Base-by-base conservation (phyloP, 148 eudicot genomes). In the Silene conica region DNA sequence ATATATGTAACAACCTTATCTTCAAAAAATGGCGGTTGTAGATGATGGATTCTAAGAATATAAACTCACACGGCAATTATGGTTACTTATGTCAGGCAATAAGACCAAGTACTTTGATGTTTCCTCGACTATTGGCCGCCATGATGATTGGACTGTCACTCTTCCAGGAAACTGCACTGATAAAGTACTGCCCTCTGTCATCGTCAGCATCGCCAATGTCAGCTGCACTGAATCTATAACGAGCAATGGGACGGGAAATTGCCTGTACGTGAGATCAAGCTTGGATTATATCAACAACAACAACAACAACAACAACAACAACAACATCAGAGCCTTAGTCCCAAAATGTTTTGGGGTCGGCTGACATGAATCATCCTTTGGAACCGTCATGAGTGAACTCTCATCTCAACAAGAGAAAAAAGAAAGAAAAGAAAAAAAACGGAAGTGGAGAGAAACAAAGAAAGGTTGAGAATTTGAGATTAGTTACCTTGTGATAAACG, bases 131-230 rank as follows among this genome's bases (percentile, higher is more conserved):
- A 64, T 91, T 93, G 13, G 98, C 98, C 52, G 95, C 83, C 80
- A 93, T 70, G 83, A 93, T 78, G 2, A 89, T 86, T 31, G 92
- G 86, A 75, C 91, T 89, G 71, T 89, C 91, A 69, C 86, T 87
- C 82, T 86, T 91, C 95, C 98, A 93, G 76, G 92, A 85, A 28
- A 89, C 98, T 21, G 98, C 86, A 74, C 98, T 93, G 56, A 86
- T 86, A 78, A 93, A 93, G 77, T 87, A 85, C 5, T 90, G 81
- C 8, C 95, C 91, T 16, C 75, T 71, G 70, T 85, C 91, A 7
- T 87, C 88, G 26, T 89, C 91, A 18, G 74, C 69, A 54, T 88
- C 87, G 21, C 88, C 85, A 0, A 71, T 16, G 57, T 86, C 90
- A 3, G 87, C 82, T 54, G 83, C 62, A 73, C 80, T 84, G 81